Percentiles rank a stretch among this genome's conserved stretches.
Evolutionary conservation across 2,329 filamentous ascomycete genomes (phyloP).

Genomic region (Aspergillus proliferans): DNA sequence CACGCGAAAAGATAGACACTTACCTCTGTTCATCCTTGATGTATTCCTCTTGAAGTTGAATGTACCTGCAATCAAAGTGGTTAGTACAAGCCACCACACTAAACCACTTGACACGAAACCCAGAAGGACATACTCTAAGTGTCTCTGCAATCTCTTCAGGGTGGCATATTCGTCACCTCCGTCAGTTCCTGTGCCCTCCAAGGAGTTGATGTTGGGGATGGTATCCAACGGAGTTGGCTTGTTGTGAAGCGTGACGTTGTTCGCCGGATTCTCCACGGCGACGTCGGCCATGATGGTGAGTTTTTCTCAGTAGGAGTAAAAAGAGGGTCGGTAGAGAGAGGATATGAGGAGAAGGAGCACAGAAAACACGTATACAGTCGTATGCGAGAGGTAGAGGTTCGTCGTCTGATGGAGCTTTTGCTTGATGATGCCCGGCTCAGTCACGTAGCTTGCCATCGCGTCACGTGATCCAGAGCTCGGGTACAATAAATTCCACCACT

Average conservation of each 20-base stretch:
- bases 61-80: slow-evolving; percentile 55
- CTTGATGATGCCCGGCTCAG: slow-evolving; percentile 1
- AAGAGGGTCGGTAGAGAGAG: background rate
- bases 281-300: slow-evolving; percentile 69
- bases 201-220: slow-evolving; percentile 83
- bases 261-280: slow-evolving; percentile 73
- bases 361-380: slow-evolving; percentile 3
- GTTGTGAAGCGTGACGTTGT: slow-evolving; percentile 69
- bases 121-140: slow-evolving; percentile 67
- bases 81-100: slow-evolving; percentile 10
- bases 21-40: slow-evolving; percentile 99
- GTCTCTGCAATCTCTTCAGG: slow-evolving; percentile 92
- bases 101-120: slow-evolving; percentile 2
- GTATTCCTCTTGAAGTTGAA: slow-evolving; percentile 98
- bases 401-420: slow-evolving; percentile 1
- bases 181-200: slow-evolving; percentile 76
- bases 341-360: background rate
- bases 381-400: slow-evolving; percentile 6
- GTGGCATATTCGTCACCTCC: slow-evolving; percentile 88
- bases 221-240: slow-evolving; percentile 68
- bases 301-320: background rate
- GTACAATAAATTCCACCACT: background rate
- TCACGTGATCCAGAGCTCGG: slow-evolving; percentile 1
- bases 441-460: background rate
- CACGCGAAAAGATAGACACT: slow-evolving; percentile 6